Base-by-base conservation (phyloP, 257 asterid species). In the Gentiana straminea region DNA sequence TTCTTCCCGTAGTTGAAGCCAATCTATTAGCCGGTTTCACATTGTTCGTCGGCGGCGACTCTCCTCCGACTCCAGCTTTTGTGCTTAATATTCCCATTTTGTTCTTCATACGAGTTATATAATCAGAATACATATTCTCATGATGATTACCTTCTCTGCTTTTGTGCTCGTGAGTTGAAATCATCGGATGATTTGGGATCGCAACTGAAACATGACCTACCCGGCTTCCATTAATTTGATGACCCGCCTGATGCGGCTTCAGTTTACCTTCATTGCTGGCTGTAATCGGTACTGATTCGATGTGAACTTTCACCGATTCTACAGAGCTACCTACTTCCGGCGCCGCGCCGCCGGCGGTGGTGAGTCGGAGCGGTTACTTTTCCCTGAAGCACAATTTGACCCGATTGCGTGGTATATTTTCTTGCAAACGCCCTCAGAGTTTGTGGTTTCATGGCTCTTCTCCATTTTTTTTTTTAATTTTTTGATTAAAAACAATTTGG, bases 61-160 rank as follows among this genome's bases (percentile, higher is more conserved):
- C 69, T 36, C 15, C 74, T 4, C 70, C 75, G 58, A 73, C 59
- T 24, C 70, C 75, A 60, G 73, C 59, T 24, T 55, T 60, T 2
- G 86, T 71, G 4, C 24, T 24, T 24, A 45, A 35, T 35, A 43
- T 70, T 53, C 68, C 59, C 78, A 76, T 57, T 50, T 65, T 70
- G 9, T 51, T 54, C 77, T 62, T 81, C 33, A 72, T 74, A 7
- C 57, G 57, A 8, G 12, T 57, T 15, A 76, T 76, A 37, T 75
- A 81, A 44, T 63, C 58, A 7, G 70, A 51, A 33, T 73, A 76
- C 51, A 35, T 64, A 2, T 65, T 54, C 48, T 56, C 55, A 34
- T 24, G 3, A 11, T 33, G 59, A 10, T 44, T 49, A 36, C 35
- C 49, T 46, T 53, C 2, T 61, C 54, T n/a, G 7, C 38, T 12